phyloP scores from a whole-genome alignment of 768 basidiomycete species.

The Lactarius psammicola region DNA sequence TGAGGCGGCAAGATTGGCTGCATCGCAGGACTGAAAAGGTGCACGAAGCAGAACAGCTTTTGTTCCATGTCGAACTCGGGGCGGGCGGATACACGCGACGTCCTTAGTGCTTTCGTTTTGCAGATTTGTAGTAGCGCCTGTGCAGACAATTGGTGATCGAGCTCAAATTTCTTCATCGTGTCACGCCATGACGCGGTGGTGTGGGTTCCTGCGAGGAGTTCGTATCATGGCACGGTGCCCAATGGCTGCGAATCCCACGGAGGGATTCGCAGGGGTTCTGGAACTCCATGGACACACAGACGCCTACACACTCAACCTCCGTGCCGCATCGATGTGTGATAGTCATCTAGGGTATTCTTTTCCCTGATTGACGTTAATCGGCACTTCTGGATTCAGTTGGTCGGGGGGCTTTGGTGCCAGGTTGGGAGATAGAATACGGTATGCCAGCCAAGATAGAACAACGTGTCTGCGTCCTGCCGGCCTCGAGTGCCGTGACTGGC shows the following conservation, averaged over 20 bases:
- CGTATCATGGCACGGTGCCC: neutral
- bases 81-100: neutral
- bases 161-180: neutral
- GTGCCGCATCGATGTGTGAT: neutral
- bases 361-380: slow-evolving; percentile 2
- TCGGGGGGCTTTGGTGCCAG: neutral
- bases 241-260: no score
- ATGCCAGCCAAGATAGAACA: neutral
- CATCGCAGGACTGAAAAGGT: neutral
- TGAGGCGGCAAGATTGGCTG: neutral
- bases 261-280: neutral
- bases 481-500: neutral
- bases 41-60: neutral
- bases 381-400: neutral
- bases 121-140: neutral
- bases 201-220: neutral
- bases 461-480: neutral
- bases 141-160: neutral
- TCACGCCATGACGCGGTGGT: neutral
- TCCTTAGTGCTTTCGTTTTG: no score
- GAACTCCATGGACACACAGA: neutral
- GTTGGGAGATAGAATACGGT: neutral
- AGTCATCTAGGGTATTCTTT: neutral
- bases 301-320: neutral
- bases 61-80: neutral